Evolutionary conservation across 2,329 filamentous ascomycete species (phyloP).

Genomic region (Laburnicola sp.): DNA sequence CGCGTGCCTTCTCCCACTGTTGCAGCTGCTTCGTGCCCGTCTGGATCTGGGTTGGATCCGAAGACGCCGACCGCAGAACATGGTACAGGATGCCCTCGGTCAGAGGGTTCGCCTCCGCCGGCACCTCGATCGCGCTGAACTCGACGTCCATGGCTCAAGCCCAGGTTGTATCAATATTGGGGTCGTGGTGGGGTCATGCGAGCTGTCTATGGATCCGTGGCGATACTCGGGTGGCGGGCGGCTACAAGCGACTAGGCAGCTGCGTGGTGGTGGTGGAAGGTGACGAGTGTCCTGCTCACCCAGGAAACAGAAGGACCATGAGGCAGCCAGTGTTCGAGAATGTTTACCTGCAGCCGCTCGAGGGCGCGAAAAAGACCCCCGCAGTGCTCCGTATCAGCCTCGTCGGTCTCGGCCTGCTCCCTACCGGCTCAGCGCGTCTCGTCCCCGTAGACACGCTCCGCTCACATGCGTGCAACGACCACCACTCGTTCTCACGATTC

Average conservation of each 20-base stretch:
- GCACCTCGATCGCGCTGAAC: slow-evolving; percentile 66
- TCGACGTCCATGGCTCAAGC: slow-evolving; percentile 33
- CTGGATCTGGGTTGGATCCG: slow-evolving; percentile 55
- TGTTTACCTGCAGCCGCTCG: slow-evolving; percentile 13
- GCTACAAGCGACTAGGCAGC: not conserved
- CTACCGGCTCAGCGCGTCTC: slow-evolving; percentile 4
- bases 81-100: slow-evolving; percentile 53
- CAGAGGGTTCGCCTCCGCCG: slow-evolving; percentile 72
- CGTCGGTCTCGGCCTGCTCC: slow-evolving; percentile 19
- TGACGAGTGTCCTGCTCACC: slow-evolving; percentile 39
- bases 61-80: slow-evolving; percentile 53
- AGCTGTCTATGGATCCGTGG: not conserved
- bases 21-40: slow-evolving; percentile 57
- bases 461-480: no score
- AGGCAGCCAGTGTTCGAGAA: slow-evolving; percentile 13
- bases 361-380: slow-evolving; percentile 25
- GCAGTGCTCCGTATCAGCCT: slow-evolving; percentile 22
- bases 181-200: slow-evolving; percentile 20
- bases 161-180: not conserved
- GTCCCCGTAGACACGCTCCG: slow-evolving; percentile 4
- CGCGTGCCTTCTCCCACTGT: slow-evolving; percentile 53
- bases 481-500: no score
- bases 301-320: slow-evolving; percentile 21
- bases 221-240: not conserved
- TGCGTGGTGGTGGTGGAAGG: not conserved